Percentiles rank a stretch among this genome's conserved stretches.
These are phyloP conservation scores for Zhuliangozyma parablackwelliae DNA, from an alignment of 1,139 yeast genomes.

Conservation along the genomic window DNA sequence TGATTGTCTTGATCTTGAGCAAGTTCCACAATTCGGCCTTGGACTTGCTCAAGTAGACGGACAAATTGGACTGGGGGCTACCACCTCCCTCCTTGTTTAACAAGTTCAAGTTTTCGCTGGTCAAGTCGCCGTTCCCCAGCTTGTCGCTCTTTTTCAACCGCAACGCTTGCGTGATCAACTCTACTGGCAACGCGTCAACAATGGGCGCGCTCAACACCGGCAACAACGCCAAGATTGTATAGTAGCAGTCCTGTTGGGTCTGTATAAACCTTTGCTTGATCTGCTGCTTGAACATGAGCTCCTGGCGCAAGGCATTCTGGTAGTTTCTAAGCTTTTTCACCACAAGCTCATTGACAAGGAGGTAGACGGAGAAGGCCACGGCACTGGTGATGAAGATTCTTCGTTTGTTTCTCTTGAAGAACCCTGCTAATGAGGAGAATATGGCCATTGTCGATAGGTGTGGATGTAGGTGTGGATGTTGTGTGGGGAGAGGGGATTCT, in stretches of 20 bases:
- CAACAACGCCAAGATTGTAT: conserved; percentile 76
- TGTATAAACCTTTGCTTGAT: conserved; percentile 74
- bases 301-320: conserved; percentile 67
- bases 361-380: conserved; percentile 52
- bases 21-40: conserved; percentile 85
- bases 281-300: conserved; percentile 76
- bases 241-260: conserved; percentile 87
- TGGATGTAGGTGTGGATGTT: background rate
- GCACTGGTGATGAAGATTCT: conserved; percentile 58
- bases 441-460: conserved; percentile 28
- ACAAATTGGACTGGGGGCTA: conserved; percentile 24
- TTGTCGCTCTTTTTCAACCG: conserved; percentile 48
- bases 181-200: conserved; percentile 63
- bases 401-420: conserved; percentile 59
- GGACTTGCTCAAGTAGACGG: conserved; percentile 37
- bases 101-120: conserved; percentile 38
- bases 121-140: conserved; percentile 26
- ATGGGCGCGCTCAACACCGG: conserved; percentile 73
- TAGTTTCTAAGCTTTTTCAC: conserved; percentile 58
- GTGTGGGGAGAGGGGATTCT: too few species aligned
- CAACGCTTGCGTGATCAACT: conserved; percentile 65
- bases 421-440: conserved; percentile 52
- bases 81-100: conserved; percentile 18
- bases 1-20: conserved; percentile 68
- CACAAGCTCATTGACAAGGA: conserved; percentile 56